Base-by-base conservation (phyloP, 1,284 basidiomycete genomes). In the Polyporus tsugae region DNA sequence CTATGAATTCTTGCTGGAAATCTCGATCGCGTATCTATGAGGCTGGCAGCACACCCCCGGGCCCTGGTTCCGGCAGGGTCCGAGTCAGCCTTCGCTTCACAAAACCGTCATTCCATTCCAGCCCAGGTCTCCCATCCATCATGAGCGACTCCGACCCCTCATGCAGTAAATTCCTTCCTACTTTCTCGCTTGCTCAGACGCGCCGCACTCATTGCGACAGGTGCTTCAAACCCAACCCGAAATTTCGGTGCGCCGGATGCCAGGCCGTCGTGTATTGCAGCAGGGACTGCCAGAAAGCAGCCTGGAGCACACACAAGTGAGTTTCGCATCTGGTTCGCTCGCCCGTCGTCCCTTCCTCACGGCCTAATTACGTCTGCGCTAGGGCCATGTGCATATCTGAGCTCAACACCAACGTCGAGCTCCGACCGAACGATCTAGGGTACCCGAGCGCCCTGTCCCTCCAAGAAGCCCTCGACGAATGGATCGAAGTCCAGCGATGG, bases 221-320 rank as follows among this genome's bases (percentile, higher is more conserved):
- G 9, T 49, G 46, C 19, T 49, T 49, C 46, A 6, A 49, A 25
- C 6, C 19, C n/a, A 49, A 49, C n/a, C 22, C 46, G 4, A 49
- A 49, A 10, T 25, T 49, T 11, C 42, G 60, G 11, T 69, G 67
- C 38, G 15, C 15, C 35, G 64, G 63, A 3, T 65, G 63, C 38
- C 44, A 53, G 0, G 22, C 49, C 7, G 57, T 46, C 22, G 36
- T 46, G 29, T 69, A 65, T 41, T 65, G 67, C 60, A 65, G 67
- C 38, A 68, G 15, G 25, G 60, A 62, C 1, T 68, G 63, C 36
- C 67, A 68, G 53, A 68, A 60, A 22, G 33, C 41, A 0, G 67
- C 52, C 1, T 68, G 67, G 67, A 35, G 60, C 4, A 9, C 35
- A 4, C 67, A 68, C 44, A 68, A 60, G 67, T 68, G 29, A 13